Base-by-base conservation (phyloP, 1,139 yeast species). In the Yamadazyma conglobata region DNA sequence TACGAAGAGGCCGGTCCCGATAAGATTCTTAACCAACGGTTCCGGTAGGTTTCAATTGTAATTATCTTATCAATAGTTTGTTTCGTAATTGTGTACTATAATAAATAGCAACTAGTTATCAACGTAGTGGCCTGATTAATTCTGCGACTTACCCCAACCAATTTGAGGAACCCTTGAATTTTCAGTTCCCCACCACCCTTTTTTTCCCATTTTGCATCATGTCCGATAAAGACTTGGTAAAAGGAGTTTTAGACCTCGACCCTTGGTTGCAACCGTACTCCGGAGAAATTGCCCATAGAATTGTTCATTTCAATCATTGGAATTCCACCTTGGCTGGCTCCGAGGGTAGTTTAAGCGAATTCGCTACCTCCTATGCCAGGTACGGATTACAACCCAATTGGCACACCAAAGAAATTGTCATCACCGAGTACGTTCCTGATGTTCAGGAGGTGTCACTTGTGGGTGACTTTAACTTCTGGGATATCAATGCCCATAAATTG, bases 391-490 rank as follows among this genome's bases (percentile, higher is more conserved):
- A 86, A 46, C 79, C 82, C 11, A 61, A 73, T 41, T 53, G 58
- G 24, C 39, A 44, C 9, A 66, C 72, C 25, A 77, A 77, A 34
- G 68, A 73, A 10, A 74, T 89, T 29, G 55, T 62, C 3, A 81
- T 84, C 47, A 67, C 73, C 19, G 95, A 89, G 57, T 89, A 95
- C 77, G 88, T 94, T 3, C 98, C 97, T 6, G 80, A 86, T 49
- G 97, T 95, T 2, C 51, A 51, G 6, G 64, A 56, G 28, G 96
- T 94, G 1, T 71, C 77, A 29, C 56, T 91, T 20, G 80, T 86
- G 34, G 98, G 98, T 8, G 97, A 89, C 34, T 91, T 91, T 67
- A 91, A 89, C 56, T 51, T 68, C 39, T 91, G 98, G 98, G 64
- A 80, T 44, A 63, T 72, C 17, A 59, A 60, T 5, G 46, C 73